phyloP scores from a whole-genome alignment of 805 yeast genomes.

The Saturnispora diversa region DNA sequence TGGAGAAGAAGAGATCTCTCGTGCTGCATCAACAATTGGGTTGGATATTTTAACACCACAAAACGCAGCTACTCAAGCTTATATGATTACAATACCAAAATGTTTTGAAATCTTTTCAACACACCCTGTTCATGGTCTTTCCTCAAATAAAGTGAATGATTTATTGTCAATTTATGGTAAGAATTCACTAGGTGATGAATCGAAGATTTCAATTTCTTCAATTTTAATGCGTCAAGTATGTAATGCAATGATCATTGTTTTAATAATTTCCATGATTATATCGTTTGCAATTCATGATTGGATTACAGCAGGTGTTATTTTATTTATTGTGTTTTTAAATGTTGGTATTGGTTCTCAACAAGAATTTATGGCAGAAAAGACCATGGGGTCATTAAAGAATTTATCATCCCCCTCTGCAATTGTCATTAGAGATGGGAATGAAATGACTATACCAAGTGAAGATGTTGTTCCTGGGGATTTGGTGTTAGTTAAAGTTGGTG shows the following conservation, averaged over 20 bases:
- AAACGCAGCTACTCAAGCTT: conserved; percentile 17
- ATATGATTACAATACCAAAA: conserved; percentile 18
- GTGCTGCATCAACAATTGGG: conserved; percentile 8
- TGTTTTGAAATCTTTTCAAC: conserved; percentile 27
- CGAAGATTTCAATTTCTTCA: conserved; percentile 42
- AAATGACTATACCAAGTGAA: conserved; percentile 48
- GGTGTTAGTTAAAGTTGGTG: conserved; percentile 57
- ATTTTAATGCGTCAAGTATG: conserved; percentile 60
- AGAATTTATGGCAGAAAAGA: conserved; percentile 67
- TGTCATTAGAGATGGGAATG: conserved; percentile 54
- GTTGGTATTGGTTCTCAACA: conserved; percentile 61
- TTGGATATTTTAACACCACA: background rate
- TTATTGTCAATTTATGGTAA: conserved; percentile 38
- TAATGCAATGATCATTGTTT: conserved; percentile 73
- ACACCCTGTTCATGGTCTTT: conserved; percentile 41
- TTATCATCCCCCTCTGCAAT: conserved; percentile 65
- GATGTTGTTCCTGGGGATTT: conserved; percentile 71
- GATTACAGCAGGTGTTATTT: conserved; percentile 78
- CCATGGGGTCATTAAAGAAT: conserved; percentile 65
- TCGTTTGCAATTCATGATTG: conserved; percentile 69
- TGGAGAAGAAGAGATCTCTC: conserved; percentile 11
- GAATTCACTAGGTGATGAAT: conserved; percentile 55
- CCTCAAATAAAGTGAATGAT: conserved; percentile 27
- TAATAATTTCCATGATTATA: conserved; percentile 59
- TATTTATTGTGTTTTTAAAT: conserved; percentile 56